Evolutionary conservation across 768 basidiomycete genomes (phyloP), one percentile per base, ranked within the genome.

Genomic region (Lentinula guzmanii): DNA sequence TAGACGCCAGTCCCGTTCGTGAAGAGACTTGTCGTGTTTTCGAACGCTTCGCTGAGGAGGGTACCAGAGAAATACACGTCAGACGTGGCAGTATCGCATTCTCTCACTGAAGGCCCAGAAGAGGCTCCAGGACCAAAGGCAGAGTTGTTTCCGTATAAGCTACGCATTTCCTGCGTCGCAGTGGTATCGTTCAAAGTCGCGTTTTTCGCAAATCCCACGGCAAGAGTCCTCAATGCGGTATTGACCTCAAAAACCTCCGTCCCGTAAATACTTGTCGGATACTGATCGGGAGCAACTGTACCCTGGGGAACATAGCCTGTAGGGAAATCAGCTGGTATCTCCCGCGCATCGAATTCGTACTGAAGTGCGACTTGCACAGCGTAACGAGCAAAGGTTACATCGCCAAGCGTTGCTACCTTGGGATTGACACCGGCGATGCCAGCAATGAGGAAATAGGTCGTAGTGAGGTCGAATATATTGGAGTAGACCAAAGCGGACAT

Each of bases 291-390:
- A 2, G 42, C 37, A 4, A 46, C 58, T 1, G 66, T 45, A 5
- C 64, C 66, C 37, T 65, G 64, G 16, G 62, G 55, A 48, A 67
- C 64, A 50, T 74, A 75, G 4, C 75, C 75, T 11, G 75, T 69
- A 3, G 70, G 52, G 66, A 72, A 76, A 65, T 75, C 69, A 28
- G 59, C 39, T 1, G 75, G 75, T 41, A 70, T 73, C 61, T 77
- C 72, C 5, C 75, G 64, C 15, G 75, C 65, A 58, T 77, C 75
- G 39, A 77, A 63, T 65, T 77, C 76, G 67, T 76, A 74, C 45
- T 73, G 69, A 16, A 71, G 65, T 5, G 64, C 69, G 35, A 63
- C 64, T 62, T 77, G 75, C 0, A 76, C 71, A 1, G 72, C 68
- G 62, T 66, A 76, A 15, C 72, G 63, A 4, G 75, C 71, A 59